Percentiles rank a stretch among this genome's conserved stretches.
Conservation (phyloP, 192 early-diverging fungal species). For the Entomortierella beljakovae region DNA sequence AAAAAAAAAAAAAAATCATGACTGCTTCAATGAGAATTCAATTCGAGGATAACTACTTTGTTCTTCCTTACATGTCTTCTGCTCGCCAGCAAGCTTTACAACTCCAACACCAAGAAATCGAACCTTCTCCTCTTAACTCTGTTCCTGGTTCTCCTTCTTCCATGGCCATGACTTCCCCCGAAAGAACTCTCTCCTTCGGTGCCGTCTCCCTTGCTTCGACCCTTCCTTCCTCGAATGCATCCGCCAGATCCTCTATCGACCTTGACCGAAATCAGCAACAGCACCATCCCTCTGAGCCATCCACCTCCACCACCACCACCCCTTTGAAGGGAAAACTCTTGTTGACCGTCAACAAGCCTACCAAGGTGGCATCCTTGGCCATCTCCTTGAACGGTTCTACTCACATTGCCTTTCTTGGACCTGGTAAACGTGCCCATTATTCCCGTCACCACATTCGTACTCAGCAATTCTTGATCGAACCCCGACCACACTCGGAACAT, state of each 20-base stretch:
- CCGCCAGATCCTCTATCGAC: slow-evolving; percentile 42
- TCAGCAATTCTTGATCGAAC: slow-evolving; percentile 41
- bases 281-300: not conserved
- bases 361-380: slow-evolving; percentile 33
- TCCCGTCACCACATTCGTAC: slow-evolving; percentile 45
- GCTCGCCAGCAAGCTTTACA: not conserved
- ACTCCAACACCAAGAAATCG: not conserved
- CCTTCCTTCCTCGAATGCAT: slow-evolving; percentile 32
- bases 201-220: slow-evolving; percentile 31
- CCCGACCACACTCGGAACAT: slow-evolving; percentile 15
- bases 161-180: slow-evolving; percentile 44
- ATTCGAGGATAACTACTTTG: slow-evolving; percentile 32
- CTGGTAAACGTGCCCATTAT: slow-evolving; percentile 47
- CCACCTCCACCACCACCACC: not conserved
- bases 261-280: slow-evolving; percentile 16
- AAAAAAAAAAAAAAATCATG: slow-evolving; percentile 8
- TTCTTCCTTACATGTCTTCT: slow-evolving; percentile 22
- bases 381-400: slow-evolving; percentile 41
- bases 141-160: slow-evolving; percentile 14
- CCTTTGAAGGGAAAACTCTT: slow-evolving; percentile 26
- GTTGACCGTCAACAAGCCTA: slow-evolving; percentile 35
- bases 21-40: slow-evolving; percentile 37
- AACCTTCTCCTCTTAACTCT: not conserved
- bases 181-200: slow-evolving; percentile 44
- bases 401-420: slow-evolving; percentile 47